Conservation (phyloP, 192 early-diverging fungal genomes). For the Linnemannia hyalina region DNA sequence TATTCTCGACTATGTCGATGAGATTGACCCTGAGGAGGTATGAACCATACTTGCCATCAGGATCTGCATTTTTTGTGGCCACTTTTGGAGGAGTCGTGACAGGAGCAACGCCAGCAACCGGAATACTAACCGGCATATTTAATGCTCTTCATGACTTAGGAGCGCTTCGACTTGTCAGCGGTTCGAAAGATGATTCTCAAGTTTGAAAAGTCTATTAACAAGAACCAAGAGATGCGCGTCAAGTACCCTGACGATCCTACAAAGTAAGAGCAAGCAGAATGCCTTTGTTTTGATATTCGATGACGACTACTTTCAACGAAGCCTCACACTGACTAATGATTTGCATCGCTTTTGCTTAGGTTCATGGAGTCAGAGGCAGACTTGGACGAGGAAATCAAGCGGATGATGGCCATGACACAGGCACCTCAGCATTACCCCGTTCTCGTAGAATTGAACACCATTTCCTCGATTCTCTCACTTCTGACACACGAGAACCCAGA, state of each 20-base stretch:
- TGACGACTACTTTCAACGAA: not conserved
- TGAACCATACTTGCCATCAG: not conserved
- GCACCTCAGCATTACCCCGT: slow-evolving; percentile 84
- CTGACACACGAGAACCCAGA: slow-evolving; percentile 96
- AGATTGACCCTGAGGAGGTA: slow-evolving; percentile 81
- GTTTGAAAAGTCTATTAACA: slow-evolving; percentile 88
- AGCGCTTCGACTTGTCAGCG: slow-evolving; percentile 70
- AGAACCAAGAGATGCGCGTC: slow-evolving; percentile 90
- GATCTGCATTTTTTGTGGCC: not conserved
- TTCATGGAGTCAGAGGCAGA: slow-evolving; percentile 98
- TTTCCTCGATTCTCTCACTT: slow-evolving; percentile 77
- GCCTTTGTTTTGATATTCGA: not conserved
- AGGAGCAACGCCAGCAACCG: not conserved
- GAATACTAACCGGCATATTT: not conserved
- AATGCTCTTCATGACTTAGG: slow-evolving; percentile 42
- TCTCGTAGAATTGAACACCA: slow-evolving; percentile 76
- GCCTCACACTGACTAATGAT: not conserved
- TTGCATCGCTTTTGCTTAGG: slow-evolving; percentile 25
- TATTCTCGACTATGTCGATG: slow-evolving; percentile 88
- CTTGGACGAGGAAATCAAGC: slow-evolving; percentile 91
- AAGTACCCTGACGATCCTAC: slow-evolving; percentile 80
- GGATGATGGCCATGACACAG: slow-evolving; percentile 79
- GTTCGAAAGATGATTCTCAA: slow-evolving; percentile 84
- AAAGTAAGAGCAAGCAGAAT: slow-evolving; percentile 34
- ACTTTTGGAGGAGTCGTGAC: not conserved